Evolutionary conservation across 2,329 filamentous ascomycete species (phyloP).

Genomic region (Rhinocladiella similis): DNA sequence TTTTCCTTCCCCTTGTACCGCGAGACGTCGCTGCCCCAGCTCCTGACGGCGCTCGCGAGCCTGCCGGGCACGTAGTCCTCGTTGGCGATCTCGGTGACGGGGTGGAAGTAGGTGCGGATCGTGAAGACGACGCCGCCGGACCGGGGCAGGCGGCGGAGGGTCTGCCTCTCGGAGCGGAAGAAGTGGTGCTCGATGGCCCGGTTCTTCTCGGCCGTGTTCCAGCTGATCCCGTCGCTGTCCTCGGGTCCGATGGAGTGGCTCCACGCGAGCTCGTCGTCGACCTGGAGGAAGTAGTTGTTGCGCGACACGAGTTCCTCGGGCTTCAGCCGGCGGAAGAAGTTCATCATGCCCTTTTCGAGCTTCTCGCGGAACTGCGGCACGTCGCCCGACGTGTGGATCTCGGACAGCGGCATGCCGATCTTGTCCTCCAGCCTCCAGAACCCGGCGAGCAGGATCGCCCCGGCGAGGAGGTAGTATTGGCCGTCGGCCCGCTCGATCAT

Average conservation of each 20-base stretch:
- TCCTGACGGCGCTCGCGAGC: constrained; percentile 74
- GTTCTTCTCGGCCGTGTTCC: constrained; percentile 75
- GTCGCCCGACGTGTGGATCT: constrained; percentile 76
- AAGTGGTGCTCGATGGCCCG: constrained; percentile 70
- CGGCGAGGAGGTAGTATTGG: constrained; percentile 78
- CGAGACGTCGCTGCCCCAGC: constrained; percentile 77
- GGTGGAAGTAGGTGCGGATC: constrained; percentile 77
- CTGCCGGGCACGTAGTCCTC: constrained; percentile 78
- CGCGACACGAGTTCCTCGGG: constrained; percentile 67
- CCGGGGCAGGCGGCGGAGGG: constrained; percentile 61
- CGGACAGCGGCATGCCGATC: constrained; percentile 72
- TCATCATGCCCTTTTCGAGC: constrained; percentile 75
- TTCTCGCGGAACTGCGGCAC: constrained; percentile 73
- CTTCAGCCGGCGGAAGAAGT: constrained; percentile 72
- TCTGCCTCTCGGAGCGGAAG: constrained; percentile 76
- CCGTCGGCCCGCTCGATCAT: constrained; percentile 78
- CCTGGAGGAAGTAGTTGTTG: constrained; percentile 88
- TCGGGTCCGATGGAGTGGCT: constrained; percentile 73
- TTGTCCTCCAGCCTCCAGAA: constrained; percentile 86
- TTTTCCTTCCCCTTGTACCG: constrained; percentile 75
- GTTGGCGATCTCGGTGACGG: constrained; percentile 64
- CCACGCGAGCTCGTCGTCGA: constrained; percentile 77
- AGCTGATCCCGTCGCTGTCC: constrained; percentile 64
- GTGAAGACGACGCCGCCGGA: constrained; percentile 68
- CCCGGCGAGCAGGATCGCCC: constrained; percentile 69